Conservation (phyloP, 1,284 basidiomycete genomes). For the Filobasidium uniguttulatum region DNA sequence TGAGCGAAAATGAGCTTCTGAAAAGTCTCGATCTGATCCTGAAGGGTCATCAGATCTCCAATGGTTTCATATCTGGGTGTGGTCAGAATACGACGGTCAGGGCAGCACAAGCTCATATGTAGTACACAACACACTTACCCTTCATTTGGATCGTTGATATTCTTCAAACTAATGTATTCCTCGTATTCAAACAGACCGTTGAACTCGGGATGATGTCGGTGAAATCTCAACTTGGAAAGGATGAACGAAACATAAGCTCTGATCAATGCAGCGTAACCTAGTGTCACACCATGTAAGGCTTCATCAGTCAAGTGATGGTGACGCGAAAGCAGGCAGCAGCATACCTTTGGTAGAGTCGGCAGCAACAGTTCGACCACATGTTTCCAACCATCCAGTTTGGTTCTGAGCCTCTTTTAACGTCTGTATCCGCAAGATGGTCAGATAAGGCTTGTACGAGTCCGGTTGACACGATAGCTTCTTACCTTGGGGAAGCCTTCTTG, state of each 20-base stretch:
- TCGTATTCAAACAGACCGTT: slow-evolving; percentile 95
- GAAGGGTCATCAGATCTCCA: slow-evolving; percentile 82
- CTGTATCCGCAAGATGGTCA: slow-evolving; percentile 37
- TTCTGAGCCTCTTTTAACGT: slow-evolving; percentile 87
- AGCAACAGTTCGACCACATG: slow-evolving; percentile 74
- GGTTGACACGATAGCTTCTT: slow-evolving; percentile 27
- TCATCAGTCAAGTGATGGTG: too few species aligned
- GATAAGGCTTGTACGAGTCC: neutral
- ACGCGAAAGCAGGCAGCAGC: slow-evolving; percentile 16
- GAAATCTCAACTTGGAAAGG: slow-evolving; percentile 85
- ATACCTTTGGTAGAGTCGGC: slow-evolving; percentile 63
- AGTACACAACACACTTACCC: too few species aligned
- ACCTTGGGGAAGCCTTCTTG: slow-evolving; percentile 91
- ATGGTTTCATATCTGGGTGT: slow-evolving; percentile 83
- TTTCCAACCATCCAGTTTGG: slow-evolving; percentile 93
- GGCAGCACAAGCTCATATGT: neutral
- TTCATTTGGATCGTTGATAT: slow-evolving; percentile 94
- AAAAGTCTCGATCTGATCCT: slow-evolving; percentile 95
- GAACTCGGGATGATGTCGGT: slow-evolving; percentile 83
- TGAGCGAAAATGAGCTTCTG: slow-evolving; percentile 90
- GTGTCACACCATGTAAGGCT: too few species aligned
- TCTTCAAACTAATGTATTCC: slow-evolving; percentile 87
- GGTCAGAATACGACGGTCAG: slow-evolving; percentile 11
- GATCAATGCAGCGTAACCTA: slow-evolving; percentile 82
- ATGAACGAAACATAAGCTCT: slow-evolving; percentile 88